Base-by-base conservation (phyloP, 257 asterid species). In the Plantago ovata region DNA sequence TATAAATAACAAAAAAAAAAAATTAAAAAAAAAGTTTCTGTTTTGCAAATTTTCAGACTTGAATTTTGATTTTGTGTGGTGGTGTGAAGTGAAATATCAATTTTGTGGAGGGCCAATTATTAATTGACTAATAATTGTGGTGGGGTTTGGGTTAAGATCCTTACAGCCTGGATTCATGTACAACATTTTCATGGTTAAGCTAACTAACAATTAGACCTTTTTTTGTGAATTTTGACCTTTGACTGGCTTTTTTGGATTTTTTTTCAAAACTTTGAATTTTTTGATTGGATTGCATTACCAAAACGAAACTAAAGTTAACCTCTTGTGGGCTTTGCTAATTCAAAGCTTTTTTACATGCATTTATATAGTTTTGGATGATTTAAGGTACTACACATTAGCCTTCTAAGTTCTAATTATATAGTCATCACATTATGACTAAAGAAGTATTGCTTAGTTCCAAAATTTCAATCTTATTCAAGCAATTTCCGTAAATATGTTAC, bases 51-150 rank as follows among this genome's bases (percentile, higher is more conserved):
- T 61, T 61, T 15, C 13, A n/a, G n/a, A 24, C 38, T 49, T 38
- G 24, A 19, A 13, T 36, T 62, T 61, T 24, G 32, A 32, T 36
- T 38, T 38, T 61, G 65, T 7, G 43, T 28, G 43, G 44, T 33
- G 44, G 44, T 33, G 44, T 15, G 15, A 59, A 28, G 2, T 13
- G 38, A 36, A 55, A 38, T 55, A 55, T 36, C 22, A 36, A 55
- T 10, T 16, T 56, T 38, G 20, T 20, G 38, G 38, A 39, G 61
- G 47, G 61, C 38, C 48, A 38, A 18, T 56, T 38, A 56, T 56
- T 56, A 56, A 38, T 56, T 56, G 61, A 56, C n/a, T 33, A 56
- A 56, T 56, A 56, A 56, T 56, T 24, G 61, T 38, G 23, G 61
- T 56, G 45, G 61, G 61, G 61, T 16, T 56, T 38, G 10, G 2